Base-by-base conservation (phyloP, 1,284 basidiomycete species). In the Cutaneotrichosporon daszewskae region DNA sequence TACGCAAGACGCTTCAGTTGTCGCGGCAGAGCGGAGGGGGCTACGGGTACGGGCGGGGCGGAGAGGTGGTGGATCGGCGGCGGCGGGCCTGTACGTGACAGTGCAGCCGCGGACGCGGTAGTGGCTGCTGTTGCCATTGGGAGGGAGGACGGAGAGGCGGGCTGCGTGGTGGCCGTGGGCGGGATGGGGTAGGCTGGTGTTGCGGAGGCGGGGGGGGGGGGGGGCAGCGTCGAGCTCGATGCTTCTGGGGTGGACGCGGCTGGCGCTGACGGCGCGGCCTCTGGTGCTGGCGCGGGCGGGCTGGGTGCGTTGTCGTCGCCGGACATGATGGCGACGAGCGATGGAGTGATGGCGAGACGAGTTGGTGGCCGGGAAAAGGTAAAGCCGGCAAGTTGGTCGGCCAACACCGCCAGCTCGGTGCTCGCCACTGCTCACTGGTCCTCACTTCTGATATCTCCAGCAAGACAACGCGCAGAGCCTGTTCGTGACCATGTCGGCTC, bases 1-100 rank as follows among this genome's bases (percentile, higher is more conserved):
- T 58, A 67, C 18, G 51, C 47, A 2, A 71, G 48, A n/a, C 58
- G 54, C 23, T 48, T 49, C 22, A 69, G 51, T 43, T 61, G 62
- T 17, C 46, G 31, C 13, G 50, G 50, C 5, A 52, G 40, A 1
- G 43, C 33, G 13, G 43, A 40, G 11, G 27, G 35, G 8, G 39
- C 43, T 6, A 41, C 17, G 10, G 48, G 32, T 19, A 33, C 16
- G 11, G 50, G 50, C 23, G 43, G 33, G 7, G 26, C 12, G 3
- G 37, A 5, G 11, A 52, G 40, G 39, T 35, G 26, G 18, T 23
- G 36, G 14, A 19, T 26, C 26, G 20, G 12, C 16, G 32, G 36
- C 7, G 41, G 32, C 8, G 38, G 38, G 19, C n/a, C 18, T 17
- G 32, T 27, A 32, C 19, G 11, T 3, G 13, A 9, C 6, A 36